A percentile compares a stretch with the other conserved stretches of the same genome.
Evolutionary conservation across 352 stramenopile genomes (phyloP).

Genomic region (Phytopythium ostracodes): DNA sequence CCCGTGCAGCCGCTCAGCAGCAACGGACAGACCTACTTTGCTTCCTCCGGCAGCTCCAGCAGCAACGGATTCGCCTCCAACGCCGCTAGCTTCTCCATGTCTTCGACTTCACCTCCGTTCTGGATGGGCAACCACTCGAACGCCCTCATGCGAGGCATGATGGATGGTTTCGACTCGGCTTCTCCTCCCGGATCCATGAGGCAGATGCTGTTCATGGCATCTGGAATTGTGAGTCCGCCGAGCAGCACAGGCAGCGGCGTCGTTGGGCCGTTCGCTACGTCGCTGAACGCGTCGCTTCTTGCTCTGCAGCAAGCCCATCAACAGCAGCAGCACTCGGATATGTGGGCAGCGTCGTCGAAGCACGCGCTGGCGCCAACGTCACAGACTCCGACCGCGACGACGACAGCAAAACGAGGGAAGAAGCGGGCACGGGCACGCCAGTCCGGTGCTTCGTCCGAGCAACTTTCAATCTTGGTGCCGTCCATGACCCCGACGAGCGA

Average conservation of each 20-base stretch:
- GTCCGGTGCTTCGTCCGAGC: background rate
- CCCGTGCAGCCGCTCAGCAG: conserved; percentile 19
- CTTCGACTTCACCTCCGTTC: background rate
- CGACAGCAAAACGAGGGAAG: background rate
- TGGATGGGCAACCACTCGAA: conserved; percentile 9
- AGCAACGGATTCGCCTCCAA: background rate
- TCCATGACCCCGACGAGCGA: conserved; percentile 19
- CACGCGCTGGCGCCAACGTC: background rate
- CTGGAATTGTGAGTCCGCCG: conserved; percentile 3
- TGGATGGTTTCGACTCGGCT: conserved; percentile 14
- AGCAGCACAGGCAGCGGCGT: background rate
- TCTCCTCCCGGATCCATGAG: conserved; percentile 19
- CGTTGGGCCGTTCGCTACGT: background rate
- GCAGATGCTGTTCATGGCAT: conserved; percentile 24
- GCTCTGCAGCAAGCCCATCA: background rate
- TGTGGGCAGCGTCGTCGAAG: background rate
- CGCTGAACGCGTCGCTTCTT: background rate
- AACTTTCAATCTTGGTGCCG: conserved; percentile 18
- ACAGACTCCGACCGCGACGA: background rate
- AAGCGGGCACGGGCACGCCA: background rate
- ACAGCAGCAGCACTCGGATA: background rate
- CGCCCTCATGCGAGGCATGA: background rate
- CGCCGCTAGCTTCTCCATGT: background rate
- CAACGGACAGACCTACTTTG: conserved; percentile 3
- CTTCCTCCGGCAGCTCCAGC: background rate